phyloP scores from a whole-genome alignment of 2,329 filamentous ascomycete genomes.

The Madurella mycetomatis region DNA sequence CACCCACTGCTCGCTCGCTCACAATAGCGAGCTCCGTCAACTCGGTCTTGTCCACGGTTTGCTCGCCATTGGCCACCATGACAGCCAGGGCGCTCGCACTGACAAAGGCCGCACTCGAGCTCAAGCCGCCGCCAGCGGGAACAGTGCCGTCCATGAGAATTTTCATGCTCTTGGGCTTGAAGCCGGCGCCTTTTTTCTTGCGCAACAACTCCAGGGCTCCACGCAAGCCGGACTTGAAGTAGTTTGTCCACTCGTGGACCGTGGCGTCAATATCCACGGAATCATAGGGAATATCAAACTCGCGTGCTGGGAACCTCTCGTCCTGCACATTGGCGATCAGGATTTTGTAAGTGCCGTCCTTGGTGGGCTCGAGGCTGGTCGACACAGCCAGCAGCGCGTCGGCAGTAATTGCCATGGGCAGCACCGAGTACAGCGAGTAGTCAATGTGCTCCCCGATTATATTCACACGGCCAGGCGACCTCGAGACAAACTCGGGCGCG shows the following conservation, averaged over 20 bases:
- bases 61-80: conserved; percentile 77
- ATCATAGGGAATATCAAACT: conserved; percentile 65
- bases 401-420: conserved; percentile 91
- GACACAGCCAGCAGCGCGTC: conserved; percentile 84
- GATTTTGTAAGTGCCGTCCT: conserved; percentile 57
- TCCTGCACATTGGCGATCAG: conserved; percentile 75
- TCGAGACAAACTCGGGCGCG: conserved; percentile 72
- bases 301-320: conserved; percentile 68
- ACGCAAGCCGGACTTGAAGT: conserved; percentile 88
- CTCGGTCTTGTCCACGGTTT: conserved; percentile 80
- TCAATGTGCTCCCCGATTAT: conserved; percentile 99
- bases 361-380: conserved; percentile 43
- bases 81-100: conserved; percentile 86
- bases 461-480: conserved; percentile 92
- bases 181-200: conserved; percentile 56
- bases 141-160: conserved; percentile 89
- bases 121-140: conserved; percentile 85
- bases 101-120: conserved; percentile 90
- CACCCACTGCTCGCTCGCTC: conserved; percentile 87
- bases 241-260: conserved; percentile 93
- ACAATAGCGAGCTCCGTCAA: conserved; percentile 91
- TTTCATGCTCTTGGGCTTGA: conserved; percentile 73
- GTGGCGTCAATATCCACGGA: conserved; percentile 77
- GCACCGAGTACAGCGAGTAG: conserved; percentile 92
- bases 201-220: conserved; percentile 76